Evolutionary conservation across 2,329 filamentous ascomycete species (phyloP), one percentile per base, ranked within the genome.

Genomic region (Penicillium fuscoglaucum): DNA sequence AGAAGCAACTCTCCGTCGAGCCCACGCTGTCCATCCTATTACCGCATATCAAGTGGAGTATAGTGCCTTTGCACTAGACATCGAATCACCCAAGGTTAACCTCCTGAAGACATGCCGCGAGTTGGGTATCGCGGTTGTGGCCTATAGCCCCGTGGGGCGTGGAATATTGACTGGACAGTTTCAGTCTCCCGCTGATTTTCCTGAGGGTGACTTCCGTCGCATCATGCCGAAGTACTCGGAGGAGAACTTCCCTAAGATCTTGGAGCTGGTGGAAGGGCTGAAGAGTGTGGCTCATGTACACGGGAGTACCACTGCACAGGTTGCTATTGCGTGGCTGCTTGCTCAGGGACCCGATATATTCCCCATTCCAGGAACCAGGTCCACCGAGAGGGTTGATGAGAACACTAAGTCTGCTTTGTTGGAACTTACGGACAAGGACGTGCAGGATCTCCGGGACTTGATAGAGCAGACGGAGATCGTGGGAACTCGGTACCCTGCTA

Each of bases 291-390:
- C 84, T 0, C 72, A 78, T 43, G 76, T 73, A 60, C 87, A 89
- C 72, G 79, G 76, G 4, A 79, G 77, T 46, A 86, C 86, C 0
- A 64, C 84, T 0, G 79, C 78, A 1, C 82, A 90, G 68, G 68
- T 90, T 33, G 82, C 84, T 1, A 75, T 89, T 29, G 86, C 86
- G 0, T 90, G 87, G 86, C 64, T 89, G 56, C 65, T 87, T 62
- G 80, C 80, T 4, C 85, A 88, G 65, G 84, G 83, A 3, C 35
- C 61, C 5, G 67, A 70, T 43, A 66, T 71, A 35, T 64, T 72
- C 26, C 68, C 69, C 3, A 71, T 72, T 33, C 69, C 69, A 0
- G 69, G 69, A 8, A 72, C 68, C 7, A 66, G 63, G 33, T 64
- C 57, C n/a, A 52, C 61, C 4, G 46, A 53, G n/a, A 60, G 66